These are phyloP conservation scores for Naganishia onofrii DNA, from an alignment of 768 basidiomycete species.

Conservation along the genomic window DNA sequence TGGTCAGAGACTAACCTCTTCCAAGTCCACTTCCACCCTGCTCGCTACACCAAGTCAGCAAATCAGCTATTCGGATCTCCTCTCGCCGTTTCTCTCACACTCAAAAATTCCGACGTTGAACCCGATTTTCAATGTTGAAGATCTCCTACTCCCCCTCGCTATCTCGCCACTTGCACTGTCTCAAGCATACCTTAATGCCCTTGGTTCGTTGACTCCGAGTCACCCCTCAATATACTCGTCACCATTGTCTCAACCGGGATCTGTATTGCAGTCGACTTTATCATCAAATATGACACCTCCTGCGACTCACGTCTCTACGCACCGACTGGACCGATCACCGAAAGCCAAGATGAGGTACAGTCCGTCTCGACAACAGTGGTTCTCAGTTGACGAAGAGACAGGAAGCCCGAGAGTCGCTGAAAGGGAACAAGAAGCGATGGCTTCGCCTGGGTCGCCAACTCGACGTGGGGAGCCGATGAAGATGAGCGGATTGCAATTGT, in stretches of 20 bases:
- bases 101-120: conserved; percentile 14
- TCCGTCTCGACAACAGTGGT: conserved; percentile 22
- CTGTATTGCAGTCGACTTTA: not conserved
- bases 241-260: not conserved
- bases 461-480: not conserved
- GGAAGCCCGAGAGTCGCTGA: not conserved
- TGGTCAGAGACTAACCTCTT: too few species aligned
- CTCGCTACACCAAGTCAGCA: not conserved
- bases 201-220: not conserved
- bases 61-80: conserved; percentile 7
- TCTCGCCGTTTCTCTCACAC: not conserved
- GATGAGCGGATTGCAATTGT: not conserved
- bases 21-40: not conserved
- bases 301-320: conserved; percentile 12
- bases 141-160: conserved; percentile 12
- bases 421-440: not conserved
- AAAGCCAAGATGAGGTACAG: conserved; percentile 30
- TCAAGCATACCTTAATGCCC: not conserved
- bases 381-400: conserved; percentile 15
- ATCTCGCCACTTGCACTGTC: conserved; percentile 15
- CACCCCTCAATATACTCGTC: not conserved
- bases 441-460: not conserved
- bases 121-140: conserved; percentile 1
- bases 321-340: conserved; percentile 16
- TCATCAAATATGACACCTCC: conserved; percentile 1